Percentiles rank a stretch among this genome's conserved stretches.
phyloP scores from a whole-genome alignment of 768 basidiomycete species.

The Tricholomella constricta region DNA sequence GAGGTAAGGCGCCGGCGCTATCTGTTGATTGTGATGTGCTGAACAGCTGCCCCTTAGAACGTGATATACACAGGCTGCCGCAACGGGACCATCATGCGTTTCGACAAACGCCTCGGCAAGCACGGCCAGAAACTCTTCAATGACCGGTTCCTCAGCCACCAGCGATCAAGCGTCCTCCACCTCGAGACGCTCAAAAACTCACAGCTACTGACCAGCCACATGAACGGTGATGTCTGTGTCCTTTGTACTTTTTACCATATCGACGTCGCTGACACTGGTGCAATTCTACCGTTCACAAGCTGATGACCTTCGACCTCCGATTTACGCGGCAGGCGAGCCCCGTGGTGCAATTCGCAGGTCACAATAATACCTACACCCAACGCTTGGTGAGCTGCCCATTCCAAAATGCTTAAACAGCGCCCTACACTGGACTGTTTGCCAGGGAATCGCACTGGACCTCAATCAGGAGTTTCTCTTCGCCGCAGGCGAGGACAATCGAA shows the following conservation, averaged over 20 bases:
- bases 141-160: conserved; percentile 29
- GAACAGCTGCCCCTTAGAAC: conserved; percentile 32
- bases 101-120: conserved; percentile 53
- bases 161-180: conserved; percentile 52
- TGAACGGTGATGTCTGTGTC: conserved; percentile 58
- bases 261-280: background rate
- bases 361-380: conserved; percentile 55
- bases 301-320: conserved; percentile 65
- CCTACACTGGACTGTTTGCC: conserved; percentile 7
- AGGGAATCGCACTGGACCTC: conserved; percentile 68
- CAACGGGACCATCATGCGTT: conserved; percentile 58
- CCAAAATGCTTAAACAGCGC: background rate
- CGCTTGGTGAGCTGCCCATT: conserved; percentile 46
- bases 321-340: conserved; percentile 48
- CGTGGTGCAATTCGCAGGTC: conserved; percentile 49
- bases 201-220: conserved; percentile 56
- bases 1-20: conserved; percentile 36
- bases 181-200: conserved; percentile 51
- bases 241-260: background rate
- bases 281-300: conserved; percentile 34
- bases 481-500: conserved; percentile 63
- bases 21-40: background rate
- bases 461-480: conserved; percentile 62
- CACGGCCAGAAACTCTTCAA: conserved; percentile 43
- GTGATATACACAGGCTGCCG: conserved; percentile 58